Evolutionary conservation across 768 basidiomycete species (phyloP).

Genomic region (Boletus rex-veris): DNA sequence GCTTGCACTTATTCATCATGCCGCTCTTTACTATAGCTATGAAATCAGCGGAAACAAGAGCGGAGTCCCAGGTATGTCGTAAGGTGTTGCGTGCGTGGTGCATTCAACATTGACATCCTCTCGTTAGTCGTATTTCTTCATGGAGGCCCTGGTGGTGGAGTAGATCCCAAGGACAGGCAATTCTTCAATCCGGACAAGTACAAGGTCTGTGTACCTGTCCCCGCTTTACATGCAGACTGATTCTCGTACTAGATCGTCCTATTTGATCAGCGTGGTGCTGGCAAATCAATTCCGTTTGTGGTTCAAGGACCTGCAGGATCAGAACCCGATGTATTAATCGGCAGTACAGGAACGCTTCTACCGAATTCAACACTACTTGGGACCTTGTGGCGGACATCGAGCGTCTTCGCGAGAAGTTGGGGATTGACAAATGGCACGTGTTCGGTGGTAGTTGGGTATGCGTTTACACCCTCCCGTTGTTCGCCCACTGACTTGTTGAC

Average conservation of each 20-base stretch:
- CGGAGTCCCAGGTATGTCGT: constrained; percentile 62
- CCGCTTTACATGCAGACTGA: not conserved
- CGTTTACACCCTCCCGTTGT: not conserved
- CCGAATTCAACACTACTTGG: constrained; percentile 92
- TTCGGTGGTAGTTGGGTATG: constrained; percentile 92
- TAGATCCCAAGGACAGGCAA: constrained; percentile 58
- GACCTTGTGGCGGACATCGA: constrained; percentile 91
- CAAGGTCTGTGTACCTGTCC: constrained; percentile 45
- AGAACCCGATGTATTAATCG: constrained; percentile 2
- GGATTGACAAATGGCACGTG: constrained; percentile 86
- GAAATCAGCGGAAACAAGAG: constrained; percentile 77
- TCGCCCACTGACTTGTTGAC: not conserved
- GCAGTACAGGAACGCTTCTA: constrained; percentile 56
- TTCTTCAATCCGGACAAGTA: constrained; percentile 88
- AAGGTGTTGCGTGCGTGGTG: not conserved
- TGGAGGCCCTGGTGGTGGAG: constrained; percentile 83
- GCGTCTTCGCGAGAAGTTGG: constrained; percentile 68
- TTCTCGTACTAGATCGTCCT: constrained; percentile 60
- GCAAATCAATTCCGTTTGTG: constrained; percentile 79
- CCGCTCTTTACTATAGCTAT: constrained; percentile 47
- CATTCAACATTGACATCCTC: not conserved
- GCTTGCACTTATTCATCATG: not conserved
- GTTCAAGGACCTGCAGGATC: not conserved
- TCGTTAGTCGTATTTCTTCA: constrained; percentile 72
- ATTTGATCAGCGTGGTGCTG: constrained; percentile 87